These are phyloP conservation scores for Cladophialophora psammophila DNA, from an alignment of 2,329 filamentous ascomycete genomes.

Conservation along the genomic window DNA sequence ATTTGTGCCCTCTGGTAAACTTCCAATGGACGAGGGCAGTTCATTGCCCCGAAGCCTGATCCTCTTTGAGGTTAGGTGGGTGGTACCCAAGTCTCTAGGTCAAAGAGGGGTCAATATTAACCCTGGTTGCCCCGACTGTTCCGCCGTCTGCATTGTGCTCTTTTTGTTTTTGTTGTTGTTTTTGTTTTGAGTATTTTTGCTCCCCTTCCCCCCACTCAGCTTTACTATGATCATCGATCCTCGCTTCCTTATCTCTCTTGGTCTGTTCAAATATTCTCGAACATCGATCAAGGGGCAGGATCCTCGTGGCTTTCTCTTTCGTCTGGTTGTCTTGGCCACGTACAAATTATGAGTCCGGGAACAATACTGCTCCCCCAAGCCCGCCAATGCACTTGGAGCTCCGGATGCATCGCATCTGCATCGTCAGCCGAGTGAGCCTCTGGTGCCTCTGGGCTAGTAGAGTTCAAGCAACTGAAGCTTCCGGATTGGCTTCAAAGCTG, in stretches of 20 bases:
- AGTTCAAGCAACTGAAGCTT: background rate
- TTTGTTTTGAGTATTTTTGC: background rate
- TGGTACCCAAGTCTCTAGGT: background rate
- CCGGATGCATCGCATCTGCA: background rate
- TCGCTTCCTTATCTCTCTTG: conserved; percentile 2
- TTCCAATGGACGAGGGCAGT: background rate
- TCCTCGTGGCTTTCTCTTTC: conserved; percentile 1
- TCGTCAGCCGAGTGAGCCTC: background rate
- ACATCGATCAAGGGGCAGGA: background rate
- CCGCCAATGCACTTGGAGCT: background rate
- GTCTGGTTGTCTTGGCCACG: background rate
- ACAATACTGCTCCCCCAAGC: background rate
- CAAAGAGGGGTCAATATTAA: background rate
- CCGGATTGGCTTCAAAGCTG: background rate
- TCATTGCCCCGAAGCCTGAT: background rate
- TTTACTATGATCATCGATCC: background rate
- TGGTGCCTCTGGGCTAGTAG: background rate
- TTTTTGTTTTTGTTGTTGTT: background rate
- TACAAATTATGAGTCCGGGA: background rate
- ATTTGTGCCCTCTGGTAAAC: too few relatives aligned
- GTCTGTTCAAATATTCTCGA: background rate
- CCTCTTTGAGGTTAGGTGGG: background rate
- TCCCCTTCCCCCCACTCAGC: background rate
- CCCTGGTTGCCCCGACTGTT: background rate
- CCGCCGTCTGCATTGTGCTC: background rate